Evolutionary conservation across 371 early-diverging fungal species (phyloP), one percentile per base, ranked within the genome.

Genomic region (Mortierella sp.): DNA sequence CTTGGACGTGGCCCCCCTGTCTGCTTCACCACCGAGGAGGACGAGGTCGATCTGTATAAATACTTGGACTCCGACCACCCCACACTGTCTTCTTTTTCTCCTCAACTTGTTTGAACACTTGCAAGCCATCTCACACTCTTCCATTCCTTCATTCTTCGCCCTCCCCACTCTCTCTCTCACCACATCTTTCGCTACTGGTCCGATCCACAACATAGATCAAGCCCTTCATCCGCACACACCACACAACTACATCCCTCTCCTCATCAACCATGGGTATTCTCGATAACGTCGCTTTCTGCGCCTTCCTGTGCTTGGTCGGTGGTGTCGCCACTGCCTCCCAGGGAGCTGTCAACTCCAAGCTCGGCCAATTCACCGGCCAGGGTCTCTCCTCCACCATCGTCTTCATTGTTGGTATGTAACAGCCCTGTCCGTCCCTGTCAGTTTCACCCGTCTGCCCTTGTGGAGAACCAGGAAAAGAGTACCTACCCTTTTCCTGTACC

Each of bases 301-400:
- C 63, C 19, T 65, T 65, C 53, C 59, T 77, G 29, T 61, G 70
- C 57, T 25, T 77, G 29, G 39, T 77, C 51, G 77, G 63, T 31
- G 77, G 77, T 48, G 25, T 69, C 22, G 65, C 70, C 17, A 77
- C 66, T 2, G 70, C 70, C 13, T 77, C 66, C 6, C 77, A 77
- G 39, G 77, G 77, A 14, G 63, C 66, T 31, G 63, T 77, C 43
- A 77, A 77, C 51, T 55, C 77, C 27, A 69, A 61, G 43, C 63
- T 77, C 29, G 77, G 77, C n/a, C 65, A 64, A 21, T 66, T 54
- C 49, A 46, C 77, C 40, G 77, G 77, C 27, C 77, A 77, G 39
- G 77, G 77, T 19, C 56, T 77, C 5, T 77, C 70, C 27, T 77
- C 77, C 9, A 62, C 57, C 55, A 66, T 77, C 24, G 77, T 77